A percentile compares a stretch with the other conserved stretches of the same genome.
phyloP scores from a whole-genome alignment of 495 filamentous ascomycete species.

The Penicillium alfredii region DNA sequence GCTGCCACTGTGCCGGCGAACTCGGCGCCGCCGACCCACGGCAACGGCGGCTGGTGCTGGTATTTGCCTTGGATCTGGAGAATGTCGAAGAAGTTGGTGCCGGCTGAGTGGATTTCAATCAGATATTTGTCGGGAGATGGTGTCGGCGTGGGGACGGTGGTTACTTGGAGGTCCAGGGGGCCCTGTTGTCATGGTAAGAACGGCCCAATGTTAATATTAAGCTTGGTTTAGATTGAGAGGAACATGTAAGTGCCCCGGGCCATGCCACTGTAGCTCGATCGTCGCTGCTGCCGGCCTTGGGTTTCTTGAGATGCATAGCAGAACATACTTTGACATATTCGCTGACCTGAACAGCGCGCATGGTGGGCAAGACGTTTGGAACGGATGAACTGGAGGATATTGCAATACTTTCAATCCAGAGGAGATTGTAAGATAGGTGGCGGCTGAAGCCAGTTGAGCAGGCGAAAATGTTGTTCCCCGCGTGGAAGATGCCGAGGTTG shows the following conservation, averaged over 20 bases:
- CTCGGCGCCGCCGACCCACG: constrained; percentile 83
- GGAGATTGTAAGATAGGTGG: not conserved
- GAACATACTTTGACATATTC: constrained; percentile 75
- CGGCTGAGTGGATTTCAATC: constrained; percentile 79
- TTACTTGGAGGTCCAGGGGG: constrained; percentile 70
- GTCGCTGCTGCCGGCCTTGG: too few relatives aligned
- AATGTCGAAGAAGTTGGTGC: constrained; percentile 94
- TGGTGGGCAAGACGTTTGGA: constrained; percentile 30
- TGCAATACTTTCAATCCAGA: not conserved
- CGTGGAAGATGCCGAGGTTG: constrained; percentile 26
- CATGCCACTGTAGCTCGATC: too few relatives aligned
- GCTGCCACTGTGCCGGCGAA: constrained; percentile 75
- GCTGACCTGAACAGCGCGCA: constrained; percentile 79
- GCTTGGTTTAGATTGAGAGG: too few relatives aligned
- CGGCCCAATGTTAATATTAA: too few relatives aligned
- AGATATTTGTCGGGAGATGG: constrained; percentile 72
- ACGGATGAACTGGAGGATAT: not conserved
- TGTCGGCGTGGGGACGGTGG: constrained; percentile 62
- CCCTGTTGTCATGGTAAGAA: too few relatives aligned
- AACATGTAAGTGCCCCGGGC: too few relatives aligned
- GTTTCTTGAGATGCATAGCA: too few relatives aligned
- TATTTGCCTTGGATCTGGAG: constrained; percentile 81
- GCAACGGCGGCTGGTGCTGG: constrained; percentile 64
- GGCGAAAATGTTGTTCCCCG: constrained; percentile 19
- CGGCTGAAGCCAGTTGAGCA: too few relatives aligned